phyloP scores from a whole-genome alignment of 257 asterid species.

The Solanum chiquidenum region DNA sequence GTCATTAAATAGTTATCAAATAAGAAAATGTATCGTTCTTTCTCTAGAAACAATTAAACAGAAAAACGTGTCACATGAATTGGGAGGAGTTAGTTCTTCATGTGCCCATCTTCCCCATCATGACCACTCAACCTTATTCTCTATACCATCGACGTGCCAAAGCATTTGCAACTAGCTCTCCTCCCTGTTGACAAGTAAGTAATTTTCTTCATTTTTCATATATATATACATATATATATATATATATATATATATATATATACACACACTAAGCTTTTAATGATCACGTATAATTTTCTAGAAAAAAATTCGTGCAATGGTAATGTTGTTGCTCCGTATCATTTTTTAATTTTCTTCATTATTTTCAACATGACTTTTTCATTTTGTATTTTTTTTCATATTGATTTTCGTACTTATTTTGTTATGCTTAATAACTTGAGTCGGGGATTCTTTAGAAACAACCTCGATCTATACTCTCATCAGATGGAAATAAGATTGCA shows the following conservation, averaged over 20 bases:
- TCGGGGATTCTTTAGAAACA: not conserved
- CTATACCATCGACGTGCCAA: not conserved
- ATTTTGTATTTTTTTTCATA: not conserved
- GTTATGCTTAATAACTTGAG: not conserved
- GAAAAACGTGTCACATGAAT: too few relatives aligned
- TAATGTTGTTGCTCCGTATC: not conserved
- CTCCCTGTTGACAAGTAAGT: not conserved
- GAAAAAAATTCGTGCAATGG: not conserved
- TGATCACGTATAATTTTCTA: not conserved
- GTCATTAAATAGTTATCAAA: not conserved
- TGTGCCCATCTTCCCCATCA: conserved; percentile 44
- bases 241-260: too few relatives aligned
- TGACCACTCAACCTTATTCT: conserved; percentile 19
- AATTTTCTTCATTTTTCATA: not conserved
- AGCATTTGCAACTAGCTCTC: not conserved
- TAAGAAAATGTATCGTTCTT: not conserved
- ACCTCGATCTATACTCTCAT: not conserved
- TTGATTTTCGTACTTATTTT: not conserved
- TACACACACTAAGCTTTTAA: not conserved
- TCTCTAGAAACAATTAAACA: too few relatives aligned
- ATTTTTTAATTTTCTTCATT: not conserved
- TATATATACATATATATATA: too few relatives aligned
- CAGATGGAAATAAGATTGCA: not conserved
- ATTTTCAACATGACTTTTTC: not conserved
- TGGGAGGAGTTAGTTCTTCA: conserved; percentile 33